Conservation (phyloP, 2,329 filamentous ascomycete species). For the Colletotrichum godetiae region DNA sequence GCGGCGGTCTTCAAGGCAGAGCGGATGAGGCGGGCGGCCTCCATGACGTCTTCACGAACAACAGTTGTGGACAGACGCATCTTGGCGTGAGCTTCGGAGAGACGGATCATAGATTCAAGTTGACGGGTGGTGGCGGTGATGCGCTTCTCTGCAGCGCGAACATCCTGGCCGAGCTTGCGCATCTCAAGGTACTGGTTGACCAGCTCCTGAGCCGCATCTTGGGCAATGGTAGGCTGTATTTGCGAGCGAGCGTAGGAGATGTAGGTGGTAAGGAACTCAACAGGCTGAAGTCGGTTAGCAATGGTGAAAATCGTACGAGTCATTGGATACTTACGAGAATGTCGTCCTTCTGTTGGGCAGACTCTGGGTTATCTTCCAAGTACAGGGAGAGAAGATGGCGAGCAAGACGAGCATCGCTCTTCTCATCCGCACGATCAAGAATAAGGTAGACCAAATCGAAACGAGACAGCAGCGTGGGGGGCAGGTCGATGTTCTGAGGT, state of each 20-base stretch:
- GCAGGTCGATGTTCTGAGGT: conserved; percentile 97
- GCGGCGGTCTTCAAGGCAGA: conserved; percentile 95
- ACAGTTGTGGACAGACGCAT: conserved; percentile 88
- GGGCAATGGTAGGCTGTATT: conserved; percentile 84
- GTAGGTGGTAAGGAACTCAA: conserved; percentile 96
- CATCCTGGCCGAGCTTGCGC: conserved; percentile 90
- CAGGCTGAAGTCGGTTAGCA: conserved; percentile 66
- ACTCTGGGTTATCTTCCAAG: conserved; percentile 91
- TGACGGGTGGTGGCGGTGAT: conserved; percentile 98
- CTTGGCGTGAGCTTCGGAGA: conserved; percentile 95
- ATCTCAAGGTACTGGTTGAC: conserved; percentile 92
- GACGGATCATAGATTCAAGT: conserved; percentile 97
- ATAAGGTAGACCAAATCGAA: conserved; percentile 98
- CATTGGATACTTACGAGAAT: conserved; percentile 73
- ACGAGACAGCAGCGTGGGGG: conserved; percentile 92
- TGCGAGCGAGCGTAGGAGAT: conserved; percentile 94
- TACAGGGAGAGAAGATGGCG: conserved; percentile 97
- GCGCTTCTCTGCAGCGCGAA: conserved; percentile 89
- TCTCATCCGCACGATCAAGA: conserved; percentile 92
- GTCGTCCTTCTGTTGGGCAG: conserved; percentile 78
- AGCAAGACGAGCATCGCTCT: conserved; percentile 86
- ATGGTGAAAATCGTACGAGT: background rate
- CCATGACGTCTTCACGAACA: conserved; percentile 83
- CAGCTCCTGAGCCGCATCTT: conserved; percentile 84
- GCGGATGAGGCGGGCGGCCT: conserved; percentile 93